Base-by-base conservation (phyloP, 768 basidiomycete genomes). In the Naematelia aurantialba region DNA sequence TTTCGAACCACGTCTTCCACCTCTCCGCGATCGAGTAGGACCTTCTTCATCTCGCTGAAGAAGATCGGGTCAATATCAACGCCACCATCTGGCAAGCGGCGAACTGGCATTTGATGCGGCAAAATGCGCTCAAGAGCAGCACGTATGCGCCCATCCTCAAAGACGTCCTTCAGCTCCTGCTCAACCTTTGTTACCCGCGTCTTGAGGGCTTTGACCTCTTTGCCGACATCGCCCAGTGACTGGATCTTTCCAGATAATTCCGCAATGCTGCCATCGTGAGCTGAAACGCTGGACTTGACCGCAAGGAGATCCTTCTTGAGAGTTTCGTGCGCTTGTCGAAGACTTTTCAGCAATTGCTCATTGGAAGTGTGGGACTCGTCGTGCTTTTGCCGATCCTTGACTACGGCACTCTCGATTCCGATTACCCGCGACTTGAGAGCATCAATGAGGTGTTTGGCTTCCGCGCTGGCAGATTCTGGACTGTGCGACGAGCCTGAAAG, bases 11-110 rank as follows among this genome's bases (percentile, higher is more conserved):
- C 44, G 2, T 51, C 54, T 14, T 68, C 70, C 3, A 72, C 61
- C 26, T 74, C 67, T 12, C 56, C 56, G n/a, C 62, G 65, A 12
- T 61, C 63, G 11, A 70, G 69, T 60, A 81, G 72, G 8, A 78
- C 76, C 39, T 70, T 73, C 56, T 76, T 74, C 60, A 81, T 70
- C 52, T 79, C 73, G 17, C 63, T 67, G 79, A 79, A 81, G 73
- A 81, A 80, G 19, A 60, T 57, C 5, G 79, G 79, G 45, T 79
- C 78, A 55, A 80, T 70, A 31, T 70, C 69, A 26, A 73, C 51
- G 1, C 45, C 51, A 21, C 71, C 71, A 12, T 49, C 13, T 0
- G 58, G 34, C 19, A 69, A 71, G 29, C 77, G 58, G 27, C 56
- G 47, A 22, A 80, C 73, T 1, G 79, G 79, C 45, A 81, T 60